Evolutionary conservation across 2,329 filamentous ascomycete genomes (phyloP), one percentile per base, ranked within the genome.

Genomic region (Byssochlamys sp.): DNA sequence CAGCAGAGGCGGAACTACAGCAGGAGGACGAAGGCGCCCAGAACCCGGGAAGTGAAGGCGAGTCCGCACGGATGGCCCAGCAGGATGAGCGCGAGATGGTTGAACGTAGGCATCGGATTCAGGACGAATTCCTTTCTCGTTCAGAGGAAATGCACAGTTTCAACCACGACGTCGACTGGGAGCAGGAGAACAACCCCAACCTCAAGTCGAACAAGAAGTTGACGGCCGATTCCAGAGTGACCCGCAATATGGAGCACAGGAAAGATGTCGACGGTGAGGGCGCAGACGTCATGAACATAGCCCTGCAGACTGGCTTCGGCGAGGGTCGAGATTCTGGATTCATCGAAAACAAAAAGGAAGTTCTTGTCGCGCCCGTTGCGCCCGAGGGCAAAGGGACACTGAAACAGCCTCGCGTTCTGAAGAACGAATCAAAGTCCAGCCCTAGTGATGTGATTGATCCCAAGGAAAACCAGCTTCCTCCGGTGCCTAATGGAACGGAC

Each of bases 251-350:
- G 4, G 79, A 81, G 31, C 88, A 91, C 67, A 80, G 83, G 58
- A 81, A 85, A 57, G 91, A 96, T 67, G 85, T 96, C 25, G 85
- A 86, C 55, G 91, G 92, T 0, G 83, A 86, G 58, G 91, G 91
- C 1, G 67, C 78, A 3, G 92, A 97, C 69, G 84, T 86, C 56
- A 89, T 91, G 84, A 85, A 84, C 60, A 77, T 76, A 26, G 83
- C 88, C 24, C 79, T 86, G 62, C 75, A 81, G 59, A 78, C 80
- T 33, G 86, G 85, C 2, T 67, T 82, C 26, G 83, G 83, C 53
- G 77, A 78, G 45, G 88, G 84, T 2, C 83, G 89, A 55, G 90
- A 95, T 70, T 88, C 90, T 0, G 78, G 84, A 25, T 76, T 92
- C 24, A 74, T 88, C 51, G 78, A 82, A 57, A 81, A 84, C 56